A percentile compares a stretch with the other conserved stretches of the same genome.
These are phyloP conservation scores for Linnemannia elongata DNA, from an alignment of 192 early-diverging fungal genomes.

Conservation along the genomic window DNA sequence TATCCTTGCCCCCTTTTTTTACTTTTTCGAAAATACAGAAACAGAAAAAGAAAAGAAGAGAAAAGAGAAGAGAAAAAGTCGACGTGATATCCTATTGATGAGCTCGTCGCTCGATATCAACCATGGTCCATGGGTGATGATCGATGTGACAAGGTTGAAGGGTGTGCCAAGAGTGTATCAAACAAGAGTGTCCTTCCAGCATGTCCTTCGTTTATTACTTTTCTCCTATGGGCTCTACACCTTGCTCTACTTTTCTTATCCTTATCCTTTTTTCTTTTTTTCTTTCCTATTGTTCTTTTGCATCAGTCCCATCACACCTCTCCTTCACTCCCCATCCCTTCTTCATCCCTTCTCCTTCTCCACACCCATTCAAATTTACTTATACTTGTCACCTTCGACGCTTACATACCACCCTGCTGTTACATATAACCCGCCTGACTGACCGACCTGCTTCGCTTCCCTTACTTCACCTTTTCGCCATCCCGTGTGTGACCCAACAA, in stretches of 20 bases:
- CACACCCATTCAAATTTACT: neutral
- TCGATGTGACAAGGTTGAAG: neutral
- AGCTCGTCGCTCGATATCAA: neutral
- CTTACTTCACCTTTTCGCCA: neutral
- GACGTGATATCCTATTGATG: neutral
- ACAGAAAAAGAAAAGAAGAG: neutral
- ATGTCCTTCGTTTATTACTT: neutral
- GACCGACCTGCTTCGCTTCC: neutral
- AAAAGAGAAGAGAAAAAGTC: neutral
- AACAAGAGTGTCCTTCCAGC: neutral
- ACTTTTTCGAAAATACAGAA: neutral
- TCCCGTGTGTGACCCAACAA: neutral
- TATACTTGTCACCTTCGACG: neutral
- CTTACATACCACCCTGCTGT: too few species aligned
- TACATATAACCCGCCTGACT: neutral
- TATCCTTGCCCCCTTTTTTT: neutral
- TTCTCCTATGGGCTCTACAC: neutral
- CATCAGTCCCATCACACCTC: too few species aligned
- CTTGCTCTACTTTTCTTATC: neutral
- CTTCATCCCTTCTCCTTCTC: constrained; percentile 1
- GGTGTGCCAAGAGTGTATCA: neutral
- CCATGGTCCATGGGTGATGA: neutral
- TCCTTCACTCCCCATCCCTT: neutral
- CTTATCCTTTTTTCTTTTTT: neutral
- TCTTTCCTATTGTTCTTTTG: neutral